Base-by-base conservation (phyloP, 1,284 basidiomycete species). In the Ganoderma lingzhi region DNA sequence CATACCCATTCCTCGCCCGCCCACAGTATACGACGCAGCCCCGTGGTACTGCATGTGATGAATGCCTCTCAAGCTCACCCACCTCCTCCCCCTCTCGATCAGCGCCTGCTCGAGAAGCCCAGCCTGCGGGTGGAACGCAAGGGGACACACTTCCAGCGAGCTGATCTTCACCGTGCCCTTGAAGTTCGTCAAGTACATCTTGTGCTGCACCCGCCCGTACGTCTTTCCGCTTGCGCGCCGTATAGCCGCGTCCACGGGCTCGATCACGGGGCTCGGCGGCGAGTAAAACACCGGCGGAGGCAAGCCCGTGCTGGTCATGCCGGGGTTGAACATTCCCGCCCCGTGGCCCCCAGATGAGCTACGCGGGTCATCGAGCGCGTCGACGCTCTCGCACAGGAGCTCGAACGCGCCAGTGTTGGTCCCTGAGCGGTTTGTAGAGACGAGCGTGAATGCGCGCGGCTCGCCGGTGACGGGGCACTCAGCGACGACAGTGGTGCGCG, bases 41-140 rank as follows among this genome's bases (percentile, higher is more conserved):
- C 87, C 89, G 30, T 81, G 79, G 75, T 86, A 90, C 70, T 87
- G 81, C 76, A 84, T 84, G 74, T 90, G 88, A 68, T 88, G 87
- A 14, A 86, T 77, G 1, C 87, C 87, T 35, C 82, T 82, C 44
- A 88, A 73, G 0, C 75, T 77, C 19, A 81, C 73, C 87, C 89
- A 90, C 73, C 85, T 87, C 77, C 81, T 81, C 8, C 88, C 89
- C 15, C 89, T 80, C 53, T 77, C 77, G n/a, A 82, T 66, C 14
- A 89, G 75, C 37, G 74, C 71, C 63, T 79, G 76, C 51, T 81
- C 76, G 42, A 88, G 70, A 12, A 78, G 77, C 10, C 76, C 79
- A 63, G 81, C 78, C 37, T 83, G 78, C 0, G 80, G 77, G 71
- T 89, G 85, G 76, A 83, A 89, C 65, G 80, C 76, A 56, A 90